Evolutionary conservation across 768 basidiomycete species (phyloP), one percentile per base, ranked within the genome.

Genomic region (Rhizopogon vulgaris): DNA sequence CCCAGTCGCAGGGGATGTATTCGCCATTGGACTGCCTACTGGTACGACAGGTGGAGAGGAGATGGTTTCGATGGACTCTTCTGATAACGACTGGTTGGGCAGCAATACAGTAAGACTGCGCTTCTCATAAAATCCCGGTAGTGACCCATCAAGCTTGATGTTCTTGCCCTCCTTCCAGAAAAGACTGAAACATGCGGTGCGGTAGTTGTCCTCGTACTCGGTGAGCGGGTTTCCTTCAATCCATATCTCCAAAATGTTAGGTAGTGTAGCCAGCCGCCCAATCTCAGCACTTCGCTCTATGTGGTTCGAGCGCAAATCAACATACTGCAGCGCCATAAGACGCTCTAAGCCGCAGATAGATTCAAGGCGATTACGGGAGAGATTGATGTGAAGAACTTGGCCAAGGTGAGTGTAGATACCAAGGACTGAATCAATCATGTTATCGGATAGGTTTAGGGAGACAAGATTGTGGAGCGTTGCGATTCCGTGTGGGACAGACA

Each of bases 351-450:
- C 95, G 54, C 92, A 94, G 49, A 98, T 80, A n/a, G 91, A 93
- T 62, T 95, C 92, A 47, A 97, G 81, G 4, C 95, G 83, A 63
- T 98, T 98, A 50, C 78, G 74, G 1, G 89, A 79, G 15, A 98
- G 76, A 67, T 95, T 93, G 60, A 98, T 74, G 6, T 78, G 74
- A 15, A 85, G 73, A 24, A 96, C 76, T 55, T 85, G 83, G 1
- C 90, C 90, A 36, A 97, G 78, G 48, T 83, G 80, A 36, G 79
- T 79, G 62, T 93, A 89, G 52, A 96, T 90, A 27, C 90, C 88
- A 4, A 94, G 79, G 15, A 98, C 86, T 15, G 94, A 94, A 65
- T 95, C 93, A 58, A 99, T 93, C 82, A 99, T 91, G 72, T 99
- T 99, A 68, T 94, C 88, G 14, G 90, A 78, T n/a, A 99, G 80